phyloP scores from a whole-genome alignment of 2,329 filamentous ascomycete genomes.

The Diplodia corticola region DNA sequence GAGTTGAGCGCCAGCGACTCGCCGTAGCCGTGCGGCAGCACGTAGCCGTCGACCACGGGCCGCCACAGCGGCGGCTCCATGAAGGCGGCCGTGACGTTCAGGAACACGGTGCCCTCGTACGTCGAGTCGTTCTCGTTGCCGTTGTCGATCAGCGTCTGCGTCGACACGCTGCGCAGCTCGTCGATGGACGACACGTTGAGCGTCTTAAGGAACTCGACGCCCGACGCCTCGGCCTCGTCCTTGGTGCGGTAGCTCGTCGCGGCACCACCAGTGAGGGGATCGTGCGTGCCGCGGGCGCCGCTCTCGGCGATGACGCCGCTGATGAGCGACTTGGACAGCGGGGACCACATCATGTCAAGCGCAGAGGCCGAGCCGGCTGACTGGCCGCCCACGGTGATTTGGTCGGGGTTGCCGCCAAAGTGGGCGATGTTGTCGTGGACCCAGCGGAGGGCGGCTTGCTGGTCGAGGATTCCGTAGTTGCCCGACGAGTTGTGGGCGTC shows the following conservation, averaged over 20 bases:
- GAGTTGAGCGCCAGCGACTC: background rate
- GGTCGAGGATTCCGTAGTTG: constrained; percentile 42
- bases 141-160: background rate
- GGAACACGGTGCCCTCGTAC: background rate
- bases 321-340: constrained; percentile 53
- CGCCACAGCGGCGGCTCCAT: constrained; percentile 12
- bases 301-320: constrained; percentile 13
- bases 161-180: background rate
- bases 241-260: constrained; percentile 6
- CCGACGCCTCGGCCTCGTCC: background rate
- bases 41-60: constrained; percentile 21
- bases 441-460: constrained; percentile 43
- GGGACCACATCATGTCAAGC: constrained; percentile 34
- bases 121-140: constrained; percentile 8
- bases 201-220: background rate
- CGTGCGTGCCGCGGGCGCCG: constrained; percentile 24
- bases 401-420: constrained; percentile 49
- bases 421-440: constrained; percentile 45
- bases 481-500: constrained; percentile 26
- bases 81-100: constrained; percentile 4
- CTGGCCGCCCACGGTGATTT: constrained; percentile 47
- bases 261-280: background rate
- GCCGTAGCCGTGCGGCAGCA: constrained; percentile 9
- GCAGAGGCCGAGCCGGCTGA: constrained; percentile 46
- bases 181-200: constrained; percentile 8